Conservation (phyloP, 2,329 filamentous ascomycete species). For the Fusarium devonianum region DNA sequence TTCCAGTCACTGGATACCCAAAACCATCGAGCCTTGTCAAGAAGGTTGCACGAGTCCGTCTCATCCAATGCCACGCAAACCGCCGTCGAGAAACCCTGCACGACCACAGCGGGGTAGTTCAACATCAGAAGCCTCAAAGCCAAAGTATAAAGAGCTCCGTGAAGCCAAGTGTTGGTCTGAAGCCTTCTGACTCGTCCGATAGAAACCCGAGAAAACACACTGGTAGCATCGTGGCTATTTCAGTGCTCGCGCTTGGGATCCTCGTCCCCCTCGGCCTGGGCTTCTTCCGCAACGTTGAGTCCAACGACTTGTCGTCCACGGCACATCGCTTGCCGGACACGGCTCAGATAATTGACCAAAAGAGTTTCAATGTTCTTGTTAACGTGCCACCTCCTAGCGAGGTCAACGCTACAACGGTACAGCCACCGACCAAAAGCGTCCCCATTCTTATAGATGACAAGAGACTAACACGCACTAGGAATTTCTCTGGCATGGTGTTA, state of each 20-base stretch:
- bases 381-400: constrained; percentile 22
- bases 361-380: constrained; percentile 31
- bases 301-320: not conserved
- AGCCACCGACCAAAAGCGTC: rapidly evolving
- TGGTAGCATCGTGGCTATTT: not conserved
- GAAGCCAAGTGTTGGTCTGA: not conserved
- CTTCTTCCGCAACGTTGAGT: not conserved
- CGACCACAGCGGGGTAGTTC: constrained; percentile 16
- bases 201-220: not conserved
- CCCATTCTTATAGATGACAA: rapidly evolving
- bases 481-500: constrained; percentile 38
- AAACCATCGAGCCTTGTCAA: not conserved
- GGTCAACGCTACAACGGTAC: constrained; percentile 33
- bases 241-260: constrained; percentile 1
- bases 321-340: constrained; percentile 13
- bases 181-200: not conserved
- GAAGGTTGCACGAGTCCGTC: not conserved
- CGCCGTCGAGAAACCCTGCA: not conserved
- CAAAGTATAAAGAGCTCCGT: not conserved
- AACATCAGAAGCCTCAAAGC: not conserved
- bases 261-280: constrained; percentile 3
- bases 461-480: no score
- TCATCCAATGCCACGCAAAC: not conserved
- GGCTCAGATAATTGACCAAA: constrained; percentile 37
- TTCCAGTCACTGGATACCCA: not conserved